Percentiles rank a stretch among this genome's conserved stretches.
Conservation (phyloP, 1,139 yeast genomes). For the Candida sanyaensis region DNA sequence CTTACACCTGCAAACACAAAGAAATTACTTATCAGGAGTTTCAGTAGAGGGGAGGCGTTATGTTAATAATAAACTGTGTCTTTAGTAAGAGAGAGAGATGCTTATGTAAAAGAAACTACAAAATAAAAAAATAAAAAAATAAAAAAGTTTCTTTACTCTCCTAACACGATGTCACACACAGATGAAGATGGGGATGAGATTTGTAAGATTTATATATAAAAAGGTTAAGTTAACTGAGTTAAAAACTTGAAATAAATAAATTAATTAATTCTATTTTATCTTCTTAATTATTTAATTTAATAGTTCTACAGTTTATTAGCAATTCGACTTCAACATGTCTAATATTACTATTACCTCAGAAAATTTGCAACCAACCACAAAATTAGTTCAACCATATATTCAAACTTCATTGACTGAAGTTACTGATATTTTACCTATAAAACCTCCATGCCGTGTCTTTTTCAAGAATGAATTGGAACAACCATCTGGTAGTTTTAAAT, state of each 20-base stretch:
- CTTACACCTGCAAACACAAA: neutral
- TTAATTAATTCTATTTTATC: neutral
- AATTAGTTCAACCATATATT: slow-evolving; percentile 27
- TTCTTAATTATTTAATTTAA: neutral
- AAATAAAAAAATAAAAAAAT: slow-evolving; percentile 2
- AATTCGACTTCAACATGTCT: slow-evolving; percentile 17
- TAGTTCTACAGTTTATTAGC: neutral
- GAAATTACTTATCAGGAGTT: neutral
- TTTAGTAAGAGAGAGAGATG: too few relatives aligned
- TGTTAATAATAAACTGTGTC: too few relatives aligned
- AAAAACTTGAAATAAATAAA: neutral
- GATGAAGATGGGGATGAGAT: neutral
- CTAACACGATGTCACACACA: neutral
- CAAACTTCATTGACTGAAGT: slow-evolving; percentile 47
- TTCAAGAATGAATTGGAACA: slow-evolving; percentile 67
- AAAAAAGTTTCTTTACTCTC: neutral
- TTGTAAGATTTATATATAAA: neutral
- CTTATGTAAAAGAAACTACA: neutral
- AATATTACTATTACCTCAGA: neutral
- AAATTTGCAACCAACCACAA: slow-evolving; percentile 14
- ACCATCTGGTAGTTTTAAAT: slow-evolving; percentile 73
- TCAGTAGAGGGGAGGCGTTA: neutral
- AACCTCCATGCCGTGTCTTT: slow-evolving; percentile 49
- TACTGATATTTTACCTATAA: slow-evolving; percentile 26
- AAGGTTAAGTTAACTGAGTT: slow-evolving; percentile 1